These are phyloP conservation scores for Cercospora berteroae DNA, from an alignment of 2,329 filamentous ascomycete species.

Conservation along the genomic window DNA sequence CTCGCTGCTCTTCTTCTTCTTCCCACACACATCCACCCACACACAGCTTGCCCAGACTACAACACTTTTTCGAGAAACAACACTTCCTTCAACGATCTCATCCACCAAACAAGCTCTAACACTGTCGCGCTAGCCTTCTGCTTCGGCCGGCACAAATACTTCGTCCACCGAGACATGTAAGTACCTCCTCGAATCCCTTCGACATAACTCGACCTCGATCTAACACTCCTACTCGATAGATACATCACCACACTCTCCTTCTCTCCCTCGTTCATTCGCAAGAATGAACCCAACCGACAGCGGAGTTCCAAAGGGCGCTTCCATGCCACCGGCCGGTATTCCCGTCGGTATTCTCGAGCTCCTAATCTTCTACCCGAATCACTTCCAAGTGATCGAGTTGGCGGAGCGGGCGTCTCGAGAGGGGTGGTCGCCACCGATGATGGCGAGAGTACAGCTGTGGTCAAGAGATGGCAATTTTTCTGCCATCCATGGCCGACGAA, in stretches of 20 bases:
- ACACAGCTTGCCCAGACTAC: background rate
- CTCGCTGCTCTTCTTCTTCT: background rate
- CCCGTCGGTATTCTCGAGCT: slow-evolving; percentile 7
- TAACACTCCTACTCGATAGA: background rate
- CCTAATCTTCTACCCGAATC: slow-evolving; percentile 4
- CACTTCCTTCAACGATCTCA: background rate
- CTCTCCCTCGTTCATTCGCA: background rate
- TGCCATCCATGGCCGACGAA: background rate
- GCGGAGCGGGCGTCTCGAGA: background rate
- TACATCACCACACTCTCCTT: background rate
- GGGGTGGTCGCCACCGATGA: slow-evolving; percentile 12
- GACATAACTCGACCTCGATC: background rate
- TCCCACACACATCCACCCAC: background rate
- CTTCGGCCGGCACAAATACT: background rate
- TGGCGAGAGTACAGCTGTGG: slow-evolving; percentile 17
- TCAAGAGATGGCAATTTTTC: slow-evolving; percentile 5
- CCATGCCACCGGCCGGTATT: slow-evolving; percentile 6
- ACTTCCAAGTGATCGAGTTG: slow-evolving; percentile 1
- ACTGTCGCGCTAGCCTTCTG: background rate
- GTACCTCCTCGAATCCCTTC: background rate
- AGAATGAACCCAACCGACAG: background rate
- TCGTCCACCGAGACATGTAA: background rate
- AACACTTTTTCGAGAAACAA: background rate
- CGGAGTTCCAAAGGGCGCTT: background rate
- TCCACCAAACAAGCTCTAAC: background rate